Conservation (phyloP, 2,329 filamentous ascomycete species). For the Colletotrichum godetiae region DNA sequence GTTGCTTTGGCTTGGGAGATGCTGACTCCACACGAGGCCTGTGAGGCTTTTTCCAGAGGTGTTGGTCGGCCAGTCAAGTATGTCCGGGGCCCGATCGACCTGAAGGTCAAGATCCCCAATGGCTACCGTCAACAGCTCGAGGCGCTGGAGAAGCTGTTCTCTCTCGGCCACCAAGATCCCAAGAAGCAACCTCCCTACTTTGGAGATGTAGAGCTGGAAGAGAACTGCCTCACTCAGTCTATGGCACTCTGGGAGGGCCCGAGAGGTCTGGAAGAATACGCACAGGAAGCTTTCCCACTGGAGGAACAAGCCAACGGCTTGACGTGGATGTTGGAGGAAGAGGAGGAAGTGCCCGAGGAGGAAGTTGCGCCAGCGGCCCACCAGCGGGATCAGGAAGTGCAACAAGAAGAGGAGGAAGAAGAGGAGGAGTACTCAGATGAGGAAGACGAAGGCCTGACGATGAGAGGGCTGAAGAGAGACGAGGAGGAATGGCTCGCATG, state of each 20-base stretch:
- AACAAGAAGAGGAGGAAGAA: constrained; percentile 54
- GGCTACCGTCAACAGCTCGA: constrained; percentile 92
- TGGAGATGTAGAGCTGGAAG: constrained; percentile 66
- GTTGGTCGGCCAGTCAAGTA: constrained; percentile 84
- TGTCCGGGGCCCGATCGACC: constrained; percentile 80
- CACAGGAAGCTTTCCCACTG: constrained; percentile 90
- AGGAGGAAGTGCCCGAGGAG: constrained; percentile 52
- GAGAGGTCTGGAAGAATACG: constrained; percentile 92
- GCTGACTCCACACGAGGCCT: constrained; percentile 85
- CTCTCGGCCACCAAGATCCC: constrained; percentile 60
- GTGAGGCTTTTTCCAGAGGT: constrained; percentile 81
- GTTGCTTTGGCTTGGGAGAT: constrained; percentile 93
- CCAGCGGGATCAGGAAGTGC: constrained; percentile 40
- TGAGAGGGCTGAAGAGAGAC: constrained; percentile 66
- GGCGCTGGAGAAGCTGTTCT: constrained; percentile 71
- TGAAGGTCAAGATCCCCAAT: constrained; percentile 85
- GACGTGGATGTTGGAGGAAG: constrained; percentile 84
- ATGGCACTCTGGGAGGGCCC: constrained; percentile 91
- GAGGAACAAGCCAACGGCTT: constrained; percentile 95
- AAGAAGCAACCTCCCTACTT: constrained; percentile 73
- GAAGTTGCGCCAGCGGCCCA: constrained; percentile 38
- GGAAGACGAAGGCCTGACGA: constrained; percentile 68
- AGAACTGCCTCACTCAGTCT: constrained; percentile 78
- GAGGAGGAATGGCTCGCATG: constrained; percentile 71
- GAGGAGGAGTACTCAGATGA: constrained; percentile 60